Conservation (phyloP, 1,284 basidiomycete species). For the Psilocybe mexicana region DNA sequence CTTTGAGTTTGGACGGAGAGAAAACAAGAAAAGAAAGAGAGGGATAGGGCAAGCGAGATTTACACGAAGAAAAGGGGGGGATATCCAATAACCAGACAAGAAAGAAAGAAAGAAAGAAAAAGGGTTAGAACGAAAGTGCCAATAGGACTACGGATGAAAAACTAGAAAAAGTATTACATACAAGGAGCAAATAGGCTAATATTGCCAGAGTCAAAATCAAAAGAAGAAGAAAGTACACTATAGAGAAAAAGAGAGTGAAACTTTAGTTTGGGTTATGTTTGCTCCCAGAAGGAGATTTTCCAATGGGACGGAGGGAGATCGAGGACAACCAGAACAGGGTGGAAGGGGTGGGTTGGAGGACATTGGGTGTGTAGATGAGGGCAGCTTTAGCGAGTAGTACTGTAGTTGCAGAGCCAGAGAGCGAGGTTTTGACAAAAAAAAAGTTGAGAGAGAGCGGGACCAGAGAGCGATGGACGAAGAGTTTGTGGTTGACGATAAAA, state of each 20-base stretch:
- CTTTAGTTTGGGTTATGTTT: background rate
- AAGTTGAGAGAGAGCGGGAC: background rate
- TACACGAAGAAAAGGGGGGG: slow-evolving; percentile 9
- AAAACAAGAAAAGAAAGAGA: background rate
- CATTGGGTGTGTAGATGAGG: background rate
- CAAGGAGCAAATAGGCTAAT: slow-evolving; percentile 9
- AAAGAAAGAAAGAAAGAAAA: slow-evolving; percentile 1
- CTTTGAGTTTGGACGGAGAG: background rate
- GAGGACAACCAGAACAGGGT: background rate
- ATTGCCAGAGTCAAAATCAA: background rate
- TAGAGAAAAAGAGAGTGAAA: background rate
- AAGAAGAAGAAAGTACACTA: background rate
- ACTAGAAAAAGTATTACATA: slow-evolving; percentile 16
- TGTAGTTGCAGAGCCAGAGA: slow-evolving; percentile 1
- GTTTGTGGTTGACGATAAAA: background rate
- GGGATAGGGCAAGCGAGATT: slow-evolving; percentile 6
- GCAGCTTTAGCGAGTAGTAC: background rate
- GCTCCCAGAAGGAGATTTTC: background rate
- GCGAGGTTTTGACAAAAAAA: background rate
- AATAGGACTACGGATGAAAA: background rate
- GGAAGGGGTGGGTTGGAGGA: background rate
- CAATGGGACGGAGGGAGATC: background rate
- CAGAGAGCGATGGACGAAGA: background rate
- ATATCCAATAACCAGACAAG: background rate
- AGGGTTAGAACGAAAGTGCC: background rate